Evolutionary conservation across 768 basidiomycete species (phyloP).

Genomic region (Lactarius sp.): DNA sequence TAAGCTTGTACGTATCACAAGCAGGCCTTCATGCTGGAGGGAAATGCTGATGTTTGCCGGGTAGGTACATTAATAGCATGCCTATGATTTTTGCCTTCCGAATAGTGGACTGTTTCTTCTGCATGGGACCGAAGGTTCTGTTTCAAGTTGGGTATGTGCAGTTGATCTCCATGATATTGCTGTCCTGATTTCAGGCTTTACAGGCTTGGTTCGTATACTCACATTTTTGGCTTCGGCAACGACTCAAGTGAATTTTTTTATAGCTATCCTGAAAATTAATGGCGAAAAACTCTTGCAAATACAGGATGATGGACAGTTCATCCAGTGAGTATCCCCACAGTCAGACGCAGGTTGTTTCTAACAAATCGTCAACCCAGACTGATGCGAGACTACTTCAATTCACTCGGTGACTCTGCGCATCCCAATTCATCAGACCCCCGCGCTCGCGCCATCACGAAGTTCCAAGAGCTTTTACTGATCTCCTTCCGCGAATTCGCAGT

Average conservation of each 20-base stretch:
- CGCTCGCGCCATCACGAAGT: conserved; percentile 88
- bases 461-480: conserved; percentile 94
- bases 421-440: conserved; percentile 85
- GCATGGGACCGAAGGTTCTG: conserved; percentile 97
- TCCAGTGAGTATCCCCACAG: conserved; percentile 53
- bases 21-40: conserved; percentile 22
- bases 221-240: neutral
- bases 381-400: conserved; percentile 93
- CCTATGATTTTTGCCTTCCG: conserved; percentile 98
- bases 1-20: conserved; percentile 72
- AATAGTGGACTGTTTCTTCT: conserved; percentile 96
- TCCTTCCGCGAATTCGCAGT: conserved; percentile 97
- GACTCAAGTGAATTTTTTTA: neutral
- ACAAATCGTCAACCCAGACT: conserved; percentile 43
- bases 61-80: conserved; percentile 89
- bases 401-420: conserved; percentile 90
- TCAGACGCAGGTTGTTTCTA: neutral
- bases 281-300: conserved; percentile 87
- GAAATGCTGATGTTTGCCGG: conserved; percentile 1
- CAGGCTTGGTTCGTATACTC: conserved; percentile 52
- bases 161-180: neutral
- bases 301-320: conserved; percentile 95
- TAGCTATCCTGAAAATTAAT: conserved; percentile 96
- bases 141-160: conserved; percentile 92
- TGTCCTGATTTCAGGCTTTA: conserved; percentile 13